These are phyloP conservation scores for Musa acuminata DNA, from an alignment of 176 grass and related monocot genomes.

Conservation along the genomic window DNA sequence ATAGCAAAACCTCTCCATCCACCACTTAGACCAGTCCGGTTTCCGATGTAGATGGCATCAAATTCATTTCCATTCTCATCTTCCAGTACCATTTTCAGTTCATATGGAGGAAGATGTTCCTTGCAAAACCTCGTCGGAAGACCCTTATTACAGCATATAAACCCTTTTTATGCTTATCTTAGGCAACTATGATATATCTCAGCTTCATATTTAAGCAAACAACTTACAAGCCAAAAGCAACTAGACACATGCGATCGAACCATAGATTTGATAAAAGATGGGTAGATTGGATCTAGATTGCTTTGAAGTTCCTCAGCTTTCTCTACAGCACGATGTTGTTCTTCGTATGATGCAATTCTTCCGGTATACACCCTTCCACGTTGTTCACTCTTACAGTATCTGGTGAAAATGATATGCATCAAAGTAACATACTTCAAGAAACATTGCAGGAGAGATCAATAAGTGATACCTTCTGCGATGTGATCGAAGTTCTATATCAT, in stretches of 20 bases:
- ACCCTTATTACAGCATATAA: slow-evolving; percentile 27
- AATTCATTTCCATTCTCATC: slow-evolving; percentile 75
- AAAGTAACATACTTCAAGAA: background rate
- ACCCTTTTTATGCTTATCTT: background rate
- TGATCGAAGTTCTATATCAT: slow-evolving; percentile 49
- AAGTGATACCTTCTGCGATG: slow-evolving; percentile 49
- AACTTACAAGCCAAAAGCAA: slow-evolving; percentile 99
- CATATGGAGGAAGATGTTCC: slow-evolving; percentile 45
- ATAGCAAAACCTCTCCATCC: slow-evolving; percentile 92
- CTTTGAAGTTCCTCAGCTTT: slow-evolving; percentile 65
- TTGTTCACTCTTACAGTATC: slow-evolving; percentile 41
- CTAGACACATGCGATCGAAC: slow-evolving; percentile 87
- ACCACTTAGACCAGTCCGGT: slow-evolving; percentile 72
- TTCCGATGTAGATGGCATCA: slow-evolving; percentile 75
- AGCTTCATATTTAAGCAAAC: slow-evolving; percentile 14
- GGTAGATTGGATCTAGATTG: slow-evolving; percentile 42
- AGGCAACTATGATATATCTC: background rate
- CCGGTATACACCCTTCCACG: slow-evolving; percentile 67
- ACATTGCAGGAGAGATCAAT: slow-evolving; percentile 2
- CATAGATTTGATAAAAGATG: slow-evolving; percentile 89
- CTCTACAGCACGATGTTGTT: slow-evolving; percentile 58
- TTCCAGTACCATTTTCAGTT: slow-evolving; percentile 77
- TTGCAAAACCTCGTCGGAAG: slow-evolving; percentile 87
- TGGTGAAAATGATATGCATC: slow-evolving; percentile 24
- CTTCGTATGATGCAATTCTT: slow-evolving; percentile 62